Evolutionary conservation across 306 rosid genomes (phyloP).

Genomic region (Cajanus cajan): DNA sequence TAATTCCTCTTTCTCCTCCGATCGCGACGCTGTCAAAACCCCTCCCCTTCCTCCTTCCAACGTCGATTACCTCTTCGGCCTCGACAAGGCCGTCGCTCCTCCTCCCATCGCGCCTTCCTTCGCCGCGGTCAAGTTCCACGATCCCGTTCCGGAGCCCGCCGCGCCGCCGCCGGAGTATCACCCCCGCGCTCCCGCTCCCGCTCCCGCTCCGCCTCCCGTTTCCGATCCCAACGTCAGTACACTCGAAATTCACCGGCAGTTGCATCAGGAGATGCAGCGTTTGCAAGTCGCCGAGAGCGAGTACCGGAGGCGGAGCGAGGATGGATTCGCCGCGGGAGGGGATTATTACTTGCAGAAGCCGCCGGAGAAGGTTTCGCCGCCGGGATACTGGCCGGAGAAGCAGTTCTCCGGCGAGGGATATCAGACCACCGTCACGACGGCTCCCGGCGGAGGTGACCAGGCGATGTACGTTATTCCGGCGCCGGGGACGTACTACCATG

Average conservation of each 20-base stretch:
- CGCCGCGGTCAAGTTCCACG: slow-evolving; percentile 40
- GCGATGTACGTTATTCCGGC: slow-evolving; percentile 55
- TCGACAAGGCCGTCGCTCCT: slow-evolving; percentile 53
- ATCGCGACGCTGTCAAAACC: slow-evolving; percentile 50
- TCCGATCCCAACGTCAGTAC: slow-evolving; percentile 43
- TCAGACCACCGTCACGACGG: slow-evolving; percentile 32
- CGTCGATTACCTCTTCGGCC: slow-evolving; percentile 64
- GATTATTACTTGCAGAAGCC: slow-evolving; percentile 55
- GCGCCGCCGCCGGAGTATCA: slow-evolving; percentile 41
- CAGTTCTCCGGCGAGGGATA: slow-evolving; percentile 54
- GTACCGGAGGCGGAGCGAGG: slow-evolving; percentile 56
- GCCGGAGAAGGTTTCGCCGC: slow-evolving; percentile 46
- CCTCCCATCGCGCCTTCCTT: slow-evolving; percentile 34
- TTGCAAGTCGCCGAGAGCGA: slow-evolving; percentile 61
- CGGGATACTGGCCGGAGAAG: slow-evolving; percentile 63
- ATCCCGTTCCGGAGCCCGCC: slow-evolving; percentile 51
- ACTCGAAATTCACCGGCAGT: slow-evolving; percentile 62
- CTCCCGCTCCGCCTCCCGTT: slow-evolving; percentile 34
- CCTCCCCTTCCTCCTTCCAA: slow-evolving; percentile 26
- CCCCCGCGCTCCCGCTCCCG: slow-evolving; percentile 11
- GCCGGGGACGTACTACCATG: slow-evolving; percentile 53
- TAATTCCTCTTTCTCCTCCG: slow-evolving; percentile 28
- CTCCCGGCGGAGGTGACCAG: slow-evolving; percentile 48
- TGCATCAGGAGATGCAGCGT: slow-evolving; percentile 68
- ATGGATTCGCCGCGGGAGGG: slow-evolving; percentile 30